Conservation (phyloP, 1,139 yeast genomes). For the Candida glucosophila region DNA sequence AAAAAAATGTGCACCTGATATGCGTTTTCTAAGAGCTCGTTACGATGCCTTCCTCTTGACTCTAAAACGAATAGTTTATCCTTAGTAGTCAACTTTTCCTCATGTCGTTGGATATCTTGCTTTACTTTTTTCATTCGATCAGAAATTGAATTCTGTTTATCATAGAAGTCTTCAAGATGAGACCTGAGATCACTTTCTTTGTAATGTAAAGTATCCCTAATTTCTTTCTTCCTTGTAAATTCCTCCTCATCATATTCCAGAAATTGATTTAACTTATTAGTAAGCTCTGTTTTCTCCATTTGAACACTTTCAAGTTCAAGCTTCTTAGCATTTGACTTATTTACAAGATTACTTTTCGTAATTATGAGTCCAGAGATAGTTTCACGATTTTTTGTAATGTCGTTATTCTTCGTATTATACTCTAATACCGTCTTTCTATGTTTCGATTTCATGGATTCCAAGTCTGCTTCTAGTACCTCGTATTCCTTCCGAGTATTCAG, state of each 20-base stretch:
- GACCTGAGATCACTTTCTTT: slow-evolving; percentile 8
- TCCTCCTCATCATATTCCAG: slow-evolving; percentile 12
- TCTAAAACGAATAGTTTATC: slow-evolving; percentile 44
- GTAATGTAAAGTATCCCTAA: slow-evolving; percentile 9
- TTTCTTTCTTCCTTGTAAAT: slow-evolving; percentile 8
- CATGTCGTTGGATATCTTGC: slow-evolving; percentile 9
- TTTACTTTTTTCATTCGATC: slow-evolving; percentile 11
- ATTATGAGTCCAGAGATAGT: slow-evolving; percentile 13
- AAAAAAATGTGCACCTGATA: slow-evolving; percentile 23
- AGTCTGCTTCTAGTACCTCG: slow-evolving; percentile 1
- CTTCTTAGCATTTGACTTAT: slow-evolving; percentile 15
- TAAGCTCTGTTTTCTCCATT: slow-evolving; percentile 10
- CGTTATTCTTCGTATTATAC: slow-evolving; percentile 5
- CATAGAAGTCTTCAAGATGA: slow-evolving; percentile 12
- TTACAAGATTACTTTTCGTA: slow-evolving; percentile 9
- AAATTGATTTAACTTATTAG: slow-evolving; percentile 7
- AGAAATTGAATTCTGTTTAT: slow-evolving; percentile 13
- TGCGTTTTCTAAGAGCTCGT: slow-evolving; percentile 21
- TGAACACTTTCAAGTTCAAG: slow-evolving; percentile 14
- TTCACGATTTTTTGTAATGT: slow-evolving; percentile 11
- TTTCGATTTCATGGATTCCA: slow-evolving; percentile 1
- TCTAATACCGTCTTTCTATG: slow-evolving; percentile 1
- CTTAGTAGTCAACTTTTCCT: slow-evolving; percentile 30
- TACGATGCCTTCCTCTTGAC: slow-evolving; percentile 13
- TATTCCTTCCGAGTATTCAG: slow-evolving; percentile 5